Conservation (phyloP, 2,329 filamentous ascomycete genomes). For the Cercospora janseana region DNA sequence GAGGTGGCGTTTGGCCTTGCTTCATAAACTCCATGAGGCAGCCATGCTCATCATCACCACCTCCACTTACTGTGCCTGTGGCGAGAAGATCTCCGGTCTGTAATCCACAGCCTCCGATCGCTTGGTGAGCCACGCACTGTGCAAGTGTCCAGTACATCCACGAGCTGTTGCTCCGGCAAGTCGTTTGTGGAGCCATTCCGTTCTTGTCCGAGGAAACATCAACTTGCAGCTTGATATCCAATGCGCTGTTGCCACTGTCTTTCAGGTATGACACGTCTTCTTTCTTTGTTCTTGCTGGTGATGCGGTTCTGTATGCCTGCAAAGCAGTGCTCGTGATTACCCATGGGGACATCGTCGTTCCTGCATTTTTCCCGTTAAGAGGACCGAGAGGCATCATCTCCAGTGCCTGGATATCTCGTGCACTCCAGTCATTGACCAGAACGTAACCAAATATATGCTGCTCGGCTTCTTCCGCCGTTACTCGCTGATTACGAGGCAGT, state of each 20-base stretch:
- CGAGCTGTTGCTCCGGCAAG: conserved; percentile 34
- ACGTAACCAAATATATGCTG: conserved; percentile 61
- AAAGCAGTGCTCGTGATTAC: conserved; percentile 59
- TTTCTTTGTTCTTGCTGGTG: conserved; percentile 21
- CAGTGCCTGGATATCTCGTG: conserved; percentile 60
- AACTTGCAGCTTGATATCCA: conserved; percentile 31
- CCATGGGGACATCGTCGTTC: conserved; percentile 62
- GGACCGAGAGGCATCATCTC: conserved; percentile 63
- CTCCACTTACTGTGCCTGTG: conserved; percentile 44
- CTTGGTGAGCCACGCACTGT: conserved; percentile 45
- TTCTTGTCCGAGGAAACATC: conserved; percentile 20
- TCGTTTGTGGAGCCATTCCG: conserved; percentile 11
- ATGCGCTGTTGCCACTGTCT: conserved; percentile 24
- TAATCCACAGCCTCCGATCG: conserved; percentile 42
- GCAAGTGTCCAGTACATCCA: conserved; percentile 46
- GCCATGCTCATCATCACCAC: conserved; percentile 39
- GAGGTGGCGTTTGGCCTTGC: conserved; percentile 37
- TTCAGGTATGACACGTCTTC: conserved; percentile 28
- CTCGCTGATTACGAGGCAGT: conserved; percentile 36
- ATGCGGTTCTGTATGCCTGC: conserved; percentile 32
- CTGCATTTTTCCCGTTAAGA: conserved; percentile 60
- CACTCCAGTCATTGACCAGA: conserved; percentile 61
- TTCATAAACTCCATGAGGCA: conserved; percentile 45
- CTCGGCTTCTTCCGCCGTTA: conserved; percentile 43
- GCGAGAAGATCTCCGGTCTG: conserved; percentile 45